phyloP scores from a whole-genome alignment of 805 yeast genomes.

The Yarrowia alimentaria region DNA sequence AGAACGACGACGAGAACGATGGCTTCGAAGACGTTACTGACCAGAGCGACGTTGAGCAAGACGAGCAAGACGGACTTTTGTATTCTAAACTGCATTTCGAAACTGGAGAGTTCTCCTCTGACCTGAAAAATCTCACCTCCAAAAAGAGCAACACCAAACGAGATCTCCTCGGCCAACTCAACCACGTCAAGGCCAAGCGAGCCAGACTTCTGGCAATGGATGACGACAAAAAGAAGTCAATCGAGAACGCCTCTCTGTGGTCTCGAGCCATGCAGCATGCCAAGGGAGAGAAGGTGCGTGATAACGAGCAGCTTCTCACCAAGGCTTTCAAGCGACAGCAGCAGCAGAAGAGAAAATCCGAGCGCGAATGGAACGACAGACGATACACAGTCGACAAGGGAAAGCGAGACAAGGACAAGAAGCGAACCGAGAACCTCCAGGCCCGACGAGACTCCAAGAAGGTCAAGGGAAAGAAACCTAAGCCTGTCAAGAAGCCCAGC shows the following conservation, averaged over 20 bases:
- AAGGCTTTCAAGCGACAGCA: conserved; percentile 84
- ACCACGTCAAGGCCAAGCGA: conserved; percentile 70
- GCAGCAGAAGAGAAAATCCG: conserved; percentile 78
- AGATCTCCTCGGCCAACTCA: conserved; percentile 80
- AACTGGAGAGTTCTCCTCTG: conserved; percentile 80
- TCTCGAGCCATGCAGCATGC: conserved; percentile 76
- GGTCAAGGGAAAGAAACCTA: conserved; percentile 67
- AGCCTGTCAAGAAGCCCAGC: conserved; percentile 53
- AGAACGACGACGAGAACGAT: conserved; percentile 40
- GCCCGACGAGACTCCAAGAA: conserved; percentile 85
- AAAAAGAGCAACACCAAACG: conserved; percentile 69
- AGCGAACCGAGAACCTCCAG: conserved; percentile 88
- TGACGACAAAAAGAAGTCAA: conserved; percentile 56
- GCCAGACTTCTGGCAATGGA: conserved; percentile 58
- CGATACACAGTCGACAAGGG: conserved; percentile 74
- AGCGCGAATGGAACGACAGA: conserved; percentile 89
- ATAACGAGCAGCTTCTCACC: conserved; percentile 82
- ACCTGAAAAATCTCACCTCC: conserved; percentile 53
- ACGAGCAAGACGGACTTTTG: conserved; percentile 37
- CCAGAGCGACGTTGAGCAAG: conserved; percentile 43
- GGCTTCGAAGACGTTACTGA: conserved; percentile 41
- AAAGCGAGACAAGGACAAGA: conserved; percentile 70
- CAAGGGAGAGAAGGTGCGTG: conserved; percentile 83
- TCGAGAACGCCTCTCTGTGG: conserved; percentile 80
- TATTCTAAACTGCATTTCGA: conserved; percentile 46